Evolutionary conservation across 305 asterid genomes (phyloP).

Genomic region (Fraxinus floribunda): DNA sequence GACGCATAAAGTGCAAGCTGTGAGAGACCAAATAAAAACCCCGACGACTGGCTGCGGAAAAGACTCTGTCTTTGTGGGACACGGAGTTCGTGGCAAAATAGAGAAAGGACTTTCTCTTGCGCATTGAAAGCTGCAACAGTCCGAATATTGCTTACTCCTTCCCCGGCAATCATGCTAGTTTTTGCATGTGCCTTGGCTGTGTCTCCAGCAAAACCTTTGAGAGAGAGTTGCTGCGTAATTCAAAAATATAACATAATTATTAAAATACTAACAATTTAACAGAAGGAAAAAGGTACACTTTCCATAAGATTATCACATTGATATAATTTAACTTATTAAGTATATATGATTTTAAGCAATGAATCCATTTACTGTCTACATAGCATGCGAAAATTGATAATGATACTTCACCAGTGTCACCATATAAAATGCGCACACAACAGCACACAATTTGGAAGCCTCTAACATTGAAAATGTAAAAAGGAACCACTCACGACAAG

Average conservation of each 20-base stretch:
- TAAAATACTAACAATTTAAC: neutral
- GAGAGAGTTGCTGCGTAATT: conserved; percentile 76
- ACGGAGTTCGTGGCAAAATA: conserved; percentile 67
- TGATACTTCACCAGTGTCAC: too few species aligned
- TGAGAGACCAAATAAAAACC: conserved; percentile 79
- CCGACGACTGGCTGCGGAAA: conserved; percentile 71
- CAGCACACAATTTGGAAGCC: too few species aligned
- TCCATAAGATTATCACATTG: neutral
- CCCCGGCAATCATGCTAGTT: conserved; percentile 97
- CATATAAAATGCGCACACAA: too few species aligned
- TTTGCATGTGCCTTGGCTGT: conserved; percentile 96
- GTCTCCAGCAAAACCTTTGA: conserved; percentile 97
- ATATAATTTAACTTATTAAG: neutral
- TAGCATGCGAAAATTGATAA: too few species aligned
- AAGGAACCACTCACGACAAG: too few species aligned
- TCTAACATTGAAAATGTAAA: too few species aligned
- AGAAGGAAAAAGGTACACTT: neutral
- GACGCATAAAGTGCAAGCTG: conserved; percentile 94
- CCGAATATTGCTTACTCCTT: conserved; percentile 97
- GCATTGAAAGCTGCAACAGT: conserved; percentile 96
- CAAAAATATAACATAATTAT: conserved; percentile 5
- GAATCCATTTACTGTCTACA: neutral
- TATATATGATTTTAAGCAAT: neutral
- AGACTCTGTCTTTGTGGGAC: conserved; percentile 73
- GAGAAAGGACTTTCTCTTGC: conserved; percentile 69